Percentiles rank a stretch among this genome's conserved stretches.
These are phyloP conservation scores for Rhodamnia rubescens DNA, from an alignment of 345 rosid genomes.

Conservation along the genomic window DNA sequence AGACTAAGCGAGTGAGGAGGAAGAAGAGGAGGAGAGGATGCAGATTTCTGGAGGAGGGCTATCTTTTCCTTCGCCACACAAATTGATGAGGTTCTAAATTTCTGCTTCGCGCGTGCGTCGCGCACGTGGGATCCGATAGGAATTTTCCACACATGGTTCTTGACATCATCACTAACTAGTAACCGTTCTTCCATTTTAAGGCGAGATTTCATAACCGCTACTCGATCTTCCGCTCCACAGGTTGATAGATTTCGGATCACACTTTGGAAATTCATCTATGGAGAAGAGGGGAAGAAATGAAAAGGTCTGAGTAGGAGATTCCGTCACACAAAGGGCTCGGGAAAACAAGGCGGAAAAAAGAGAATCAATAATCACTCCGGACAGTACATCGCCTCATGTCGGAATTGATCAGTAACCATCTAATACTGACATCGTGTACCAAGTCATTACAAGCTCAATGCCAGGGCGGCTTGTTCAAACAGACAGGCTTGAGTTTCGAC, in stretches of 20 bases:
- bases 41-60: neutral
- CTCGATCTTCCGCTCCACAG: neutral
- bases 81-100: constrained; percentile 3
- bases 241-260: neutral
- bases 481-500: neutral
- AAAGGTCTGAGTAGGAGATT: neutral
- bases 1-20: neutral
- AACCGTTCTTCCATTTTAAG: neutral
- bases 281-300: neutral
- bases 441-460: neutral
- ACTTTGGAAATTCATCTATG: neutral
- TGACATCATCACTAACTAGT: too few relatives aligned
- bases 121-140: neutral
- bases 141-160: neutral
- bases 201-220: neutral
- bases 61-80: constrained; percentile 45
- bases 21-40: neutral
- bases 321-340: neutral
- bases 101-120: neutral
- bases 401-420: neutral
- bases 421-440: neutral
- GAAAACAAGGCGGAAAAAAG: neutral
- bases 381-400: neutral
- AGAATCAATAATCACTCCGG: neutral
- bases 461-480: neutral